These are phyloP conservation scores for Bonnemaisonia californica DNA, from an alignment of 31 red algal genomes.

Conservation along the genomic window DNA sequence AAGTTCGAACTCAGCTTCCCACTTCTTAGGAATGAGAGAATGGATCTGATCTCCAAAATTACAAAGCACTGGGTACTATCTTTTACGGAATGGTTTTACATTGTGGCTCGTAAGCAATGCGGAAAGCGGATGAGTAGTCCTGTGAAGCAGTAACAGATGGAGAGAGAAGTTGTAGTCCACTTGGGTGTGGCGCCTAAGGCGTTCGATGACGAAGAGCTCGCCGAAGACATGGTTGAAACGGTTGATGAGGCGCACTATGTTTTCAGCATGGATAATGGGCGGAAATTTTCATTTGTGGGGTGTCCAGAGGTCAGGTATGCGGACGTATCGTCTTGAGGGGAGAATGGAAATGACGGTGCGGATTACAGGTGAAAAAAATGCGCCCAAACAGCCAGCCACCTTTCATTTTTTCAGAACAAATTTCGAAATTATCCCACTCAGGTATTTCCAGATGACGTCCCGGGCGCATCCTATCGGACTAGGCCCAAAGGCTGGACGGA, in stretches of 20 bases:
- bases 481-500: conserved; percentile 35
- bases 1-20: neutral
- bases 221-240: conserved; percentile 12
- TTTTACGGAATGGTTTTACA: conserved; percentile 17
- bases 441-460: neutral
- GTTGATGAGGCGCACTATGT: conserved; percentile 16
- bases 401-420: neutral
- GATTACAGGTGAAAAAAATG: too few species aligned
- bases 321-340: conserved; percentile 4
- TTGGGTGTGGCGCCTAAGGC: neutral
- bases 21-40: neutral
- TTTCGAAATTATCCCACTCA: too few species aligned
- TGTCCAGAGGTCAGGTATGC: neutral
- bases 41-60: neutral
- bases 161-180: neutral
- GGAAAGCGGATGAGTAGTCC: conserved; percentile 12
- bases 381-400: neutral
- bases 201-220: neutral
- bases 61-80: conserved; percentile 18
- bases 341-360: conserved; percentile 15
- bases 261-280: conserved; percentile 16
- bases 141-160: conserved; percentile 13
- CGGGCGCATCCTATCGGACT: conserved; percentile 15
- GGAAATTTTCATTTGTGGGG: neutral
- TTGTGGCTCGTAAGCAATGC: conserved; percentile 6